These are phyloP conservation scores for Quercus engelmannii DNA, from an alignment of 306 rosid species.

Conservation along the genomic window DNA sequence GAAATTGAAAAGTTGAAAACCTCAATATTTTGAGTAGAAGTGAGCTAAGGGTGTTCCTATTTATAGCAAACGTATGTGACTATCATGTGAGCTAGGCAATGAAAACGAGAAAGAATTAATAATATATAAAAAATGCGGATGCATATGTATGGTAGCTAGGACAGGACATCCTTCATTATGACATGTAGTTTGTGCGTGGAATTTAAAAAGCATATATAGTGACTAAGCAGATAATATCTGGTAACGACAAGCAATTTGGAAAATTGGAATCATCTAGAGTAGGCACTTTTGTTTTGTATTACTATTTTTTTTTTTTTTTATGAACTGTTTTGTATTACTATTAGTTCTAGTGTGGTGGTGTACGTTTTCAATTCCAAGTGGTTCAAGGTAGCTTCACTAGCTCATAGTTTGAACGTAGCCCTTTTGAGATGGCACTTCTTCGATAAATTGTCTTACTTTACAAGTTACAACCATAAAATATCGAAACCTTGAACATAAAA, in stretches of 20 bases:
- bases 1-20: not conserved
- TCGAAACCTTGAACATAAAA: too few relatives aligned
- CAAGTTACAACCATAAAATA: too few relatives aligned
- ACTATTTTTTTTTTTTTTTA: not conserved
- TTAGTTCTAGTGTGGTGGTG: not conserved
- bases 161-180: not conserved
- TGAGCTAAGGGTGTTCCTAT: conserved; percentile 30
- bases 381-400: too few relatives aligned
- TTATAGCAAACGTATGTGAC: conserved; percentile 29
- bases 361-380: too few relatives aligned
- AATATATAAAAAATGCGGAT: not conserved
- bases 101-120: too few relatives aligned
- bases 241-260: not conserved
- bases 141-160: not conserved
- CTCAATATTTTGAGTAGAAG: conserved; percentile 3
- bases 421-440: not conserved
- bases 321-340: not conserved
- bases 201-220: too few relatives aligned
- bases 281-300: not conserved
- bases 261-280: conserved; percentile 14
- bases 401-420: not conserved
- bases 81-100: not conserved
- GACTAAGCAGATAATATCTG: conserved; percentile 2
- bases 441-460: too few relatives aligned
- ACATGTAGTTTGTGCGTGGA: too few relatives aligned